Conservation (phyloP, 352 stramenopile species). For the Phytophthora brassicae region DNA sequence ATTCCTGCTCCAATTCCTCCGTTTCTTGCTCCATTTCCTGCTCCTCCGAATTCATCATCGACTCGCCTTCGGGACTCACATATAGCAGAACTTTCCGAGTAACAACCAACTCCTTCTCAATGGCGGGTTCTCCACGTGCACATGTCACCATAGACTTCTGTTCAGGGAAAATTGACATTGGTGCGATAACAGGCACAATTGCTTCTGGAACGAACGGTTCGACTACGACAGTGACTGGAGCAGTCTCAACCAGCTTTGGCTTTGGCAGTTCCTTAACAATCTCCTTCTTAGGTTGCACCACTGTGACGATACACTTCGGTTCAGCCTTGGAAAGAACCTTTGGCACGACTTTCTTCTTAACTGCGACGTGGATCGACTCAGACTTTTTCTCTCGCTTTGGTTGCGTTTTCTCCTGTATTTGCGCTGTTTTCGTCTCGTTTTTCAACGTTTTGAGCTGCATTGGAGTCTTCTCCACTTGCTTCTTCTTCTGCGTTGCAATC, state of each 20-base stretch:
- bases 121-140: constrained; percentile 19
- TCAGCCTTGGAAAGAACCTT: constrained; percentile 7
- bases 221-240: constrained; percentile 11
- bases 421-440: constrained; percentile 2
- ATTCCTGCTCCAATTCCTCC: constrained; percentile 18
- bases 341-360: constrained; percentile 9
- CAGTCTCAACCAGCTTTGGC: constrained; percentile 1
- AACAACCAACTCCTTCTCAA: constrained; percentile 24
- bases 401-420: constrained; percentile 10
- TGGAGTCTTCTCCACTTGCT: background rate
- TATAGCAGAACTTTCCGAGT: constrained; percentile 42
- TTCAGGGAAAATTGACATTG: constrained; percentile 22
- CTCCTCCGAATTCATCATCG: constrained; percentile 15
- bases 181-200: constrained; percentile 1
- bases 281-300: constrained; percentile 14
- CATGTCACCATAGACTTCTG: constrained; percentile 30
- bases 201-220: constrained; percentile 8
- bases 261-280: constrained; percentile 2
- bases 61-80: constrained; percentile 15
- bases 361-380: background rate
- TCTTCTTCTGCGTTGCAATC: constrained; percentile 8
- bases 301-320: constrained; percentile 6
- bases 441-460: constrained; percentile 12
- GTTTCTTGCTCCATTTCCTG: constrained; percentile 2
- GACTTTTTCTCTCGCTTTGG: constrained; percentile 10